Evolutionary conservation across 257 asterid species (phyloP).

Genomic region (Hygrophila difformis): DNA sequence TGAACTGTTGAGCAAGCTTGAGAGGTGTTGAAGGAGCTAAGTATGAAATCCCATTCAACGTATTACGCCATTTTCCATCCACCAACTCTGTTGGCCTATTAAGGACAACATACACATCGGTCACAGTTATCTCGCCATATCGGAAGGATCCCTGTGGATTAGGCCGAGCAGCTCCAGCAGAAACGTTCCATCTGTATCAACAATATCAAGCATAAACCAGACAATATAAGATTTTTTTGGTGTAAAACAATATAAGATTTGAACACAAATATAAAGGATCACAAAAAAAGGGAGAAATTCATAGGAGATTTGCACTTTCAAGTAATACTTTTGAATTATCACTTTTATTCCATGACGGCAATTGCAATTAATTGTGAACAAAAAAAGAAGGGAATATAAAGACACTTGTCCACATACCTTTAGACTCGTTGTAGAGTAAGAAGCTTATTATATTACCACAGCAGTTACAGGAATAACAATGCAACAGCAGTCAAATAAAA

Average conservation of each 20-base stretch:
- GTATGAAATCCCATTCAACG: slow-evolving; percentile 78
- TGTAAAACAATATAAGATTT: too few relatives aligned
- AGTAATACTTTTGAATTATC: too few relatives aligned
- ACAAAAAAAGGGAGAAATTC: too few relatives aligned
- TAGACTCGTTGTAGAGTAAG: slow-evolving; percentile 6
- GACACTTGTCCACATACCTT: too few relatives aligned
- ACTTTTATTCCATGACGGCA: too few relatives aligned
- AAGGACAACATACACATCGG: slow-evolving; percentile 68
- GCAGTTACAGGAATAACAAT: too few relatives aligned
- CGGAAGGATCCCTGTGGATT: slow-evolving; percentile 93
- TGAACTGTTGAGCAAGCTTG: slow-evolving; percentile 75
- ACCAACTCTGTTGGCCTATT: slow-evolving; percentile 73
- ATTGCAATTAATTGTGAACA: too few relatives aligned
- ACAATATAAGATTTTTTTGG: too few relatives aligned
- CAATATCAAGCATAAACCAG: slow-evolving; percentile 6
- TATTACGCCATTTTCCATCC: slow-evolving; percentile 72
- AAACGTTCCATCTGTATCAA: slow-evolving; percentile 58
- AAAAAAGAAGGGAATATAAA: too few relatives aligned
- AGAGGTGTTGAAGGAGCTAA: slow-evolving; percentile 77
- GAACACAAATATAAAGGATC: too few relatives aligned
- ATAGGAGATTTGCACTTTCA: too few relatives aligned
- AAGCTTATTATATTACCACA: slow-evolving; percentile 6
- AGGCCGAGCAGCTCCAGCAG: slow-evolving; percentile 96
- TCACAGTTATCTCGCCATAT: slow-evolving; percentile 82
- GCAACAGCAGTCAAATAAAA: too few relatives aligned